Evolutionary conservation across 2,329 filamentous ascomycete genomes (phyloP).

Genomic region (Colletotrichum scovillei): DNA sequence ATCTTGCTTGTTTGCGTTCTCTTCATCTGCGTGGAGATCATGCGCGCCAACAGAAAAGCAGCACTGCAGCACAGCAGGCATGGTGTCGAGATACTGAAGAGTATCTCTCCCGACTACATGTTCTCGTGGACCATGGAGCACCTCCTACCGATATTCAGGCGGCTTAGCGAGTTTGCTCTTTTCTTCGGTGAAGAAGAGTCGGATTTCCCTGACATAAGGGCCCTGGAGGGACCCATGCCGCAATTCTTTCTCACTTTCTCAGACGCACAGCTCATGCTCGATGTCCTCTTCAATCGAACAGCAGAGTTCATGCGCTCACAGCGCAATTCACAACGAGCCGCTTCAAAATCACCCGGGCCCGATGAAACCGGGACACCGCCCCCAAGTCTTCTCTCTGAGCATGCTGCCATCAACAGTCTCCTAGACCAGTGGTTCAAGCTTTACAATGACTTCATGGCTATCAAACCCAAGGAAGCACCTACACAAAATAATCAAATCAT

Average conservation of each 20-base stretch:
- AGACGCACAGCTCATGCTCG: background rate
- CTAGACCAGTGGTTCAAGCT: background rate
- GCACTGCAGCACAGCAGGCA: slow-evolving; percentile 10
- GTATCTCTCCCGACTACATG: background rate
- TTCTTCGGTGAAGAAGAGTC: background rate
- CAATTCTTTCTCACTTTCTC: background rate
- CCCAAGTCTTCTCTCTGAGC: background rate
- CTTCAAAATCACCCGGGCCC: too few species aligned
- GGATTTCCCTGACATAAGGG: background rate
- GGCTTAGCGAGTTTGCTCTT: slow-evolving; percentile 1
- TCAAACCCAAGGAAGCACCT: background rate
- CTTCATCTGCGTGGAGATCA: slow-evolving; percentile 32
- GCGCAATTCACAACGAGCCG: background rate
- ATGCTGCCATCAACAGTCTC: background rate
- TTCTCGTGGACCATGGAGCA: background rate
- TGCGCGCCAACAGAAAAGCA: background rate
- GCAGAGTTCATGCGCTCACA: background rate
- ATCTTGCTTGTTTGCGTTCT: slow-evolving; percentile 36
- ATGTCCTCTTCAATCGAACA: background rate
- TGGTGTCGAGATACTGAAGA: background rate
- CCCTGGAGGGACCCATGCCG: background rate
- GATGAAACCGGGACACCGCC: background rate
- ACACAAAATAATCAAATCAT: background rate
- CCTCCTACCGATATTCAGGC: slow-evolving; percentile 1
- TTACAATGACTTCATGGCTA: background rate